A percentile compares a stretch with the other conserved stretches of the same genome.
phyloP scores from a whole-genome alignment of 2,329 filamentous ascomycete species.

The Ilyonectria robusta region DNA sequence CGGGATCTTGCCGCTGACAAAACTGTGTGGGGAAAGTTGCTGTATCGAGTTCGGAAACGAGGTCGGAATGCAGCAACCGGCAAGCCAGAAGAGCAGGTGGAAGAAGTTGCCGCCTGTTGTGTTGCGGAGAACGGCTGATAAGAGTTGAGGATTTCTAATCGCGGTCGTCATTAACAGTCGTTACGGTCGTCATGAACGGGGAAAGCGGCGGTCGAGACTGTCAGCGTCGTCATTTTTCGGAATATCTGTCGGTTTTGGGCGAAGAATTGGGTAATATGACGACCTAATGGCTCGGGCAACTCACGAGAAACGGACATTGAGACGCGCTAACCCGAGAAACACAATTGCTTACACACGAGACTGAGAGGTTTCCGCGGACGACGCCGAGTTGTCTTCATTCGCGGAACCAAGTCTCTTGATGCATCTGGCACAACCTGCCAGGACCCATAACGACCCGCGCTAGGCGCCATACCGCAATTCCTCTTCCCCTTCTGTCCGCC shows the following conservation, averaged over 20 bases:
- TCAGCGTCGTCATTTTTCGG: constrained; percentile 30
- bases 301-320: not conserved
- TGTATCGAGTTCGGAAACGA: not conserved
- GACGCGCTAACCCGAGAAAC: not conserved
- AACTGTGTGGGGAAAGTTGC: not conserved
- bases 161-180: constrained; percentile 13
- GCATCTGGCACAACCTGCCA: not conserved
- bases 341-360: no score
- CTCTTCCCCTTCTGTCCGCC: not conserved
- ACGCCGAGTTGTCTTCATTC: not conserved
- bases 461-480: not conserved
- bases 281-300: constrained; percentile 4
- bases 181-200: constrained; percentile 13
- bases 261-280: not conserved
- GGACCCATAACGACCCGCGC: not conserved
- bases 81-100: not conserved
- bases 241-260: not conserved
- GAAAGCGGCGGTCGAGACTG: constrained; percentile 1
- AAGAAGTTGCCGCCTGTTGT: not conserved
- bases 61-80: not conserved
- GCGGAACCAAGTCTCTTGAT: not conserved
- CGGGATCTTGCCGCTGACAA: constrained; percentile 1
- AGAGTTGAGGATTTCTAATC: constrained; percentile 17
- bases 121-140: not conserved
- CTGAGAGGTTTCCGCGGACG: not conserved